phyloP scores from a whole-genome alignment of 2,329 filamentous ascomycete genomes.

The Ophiocordyceps australis region DNA sequence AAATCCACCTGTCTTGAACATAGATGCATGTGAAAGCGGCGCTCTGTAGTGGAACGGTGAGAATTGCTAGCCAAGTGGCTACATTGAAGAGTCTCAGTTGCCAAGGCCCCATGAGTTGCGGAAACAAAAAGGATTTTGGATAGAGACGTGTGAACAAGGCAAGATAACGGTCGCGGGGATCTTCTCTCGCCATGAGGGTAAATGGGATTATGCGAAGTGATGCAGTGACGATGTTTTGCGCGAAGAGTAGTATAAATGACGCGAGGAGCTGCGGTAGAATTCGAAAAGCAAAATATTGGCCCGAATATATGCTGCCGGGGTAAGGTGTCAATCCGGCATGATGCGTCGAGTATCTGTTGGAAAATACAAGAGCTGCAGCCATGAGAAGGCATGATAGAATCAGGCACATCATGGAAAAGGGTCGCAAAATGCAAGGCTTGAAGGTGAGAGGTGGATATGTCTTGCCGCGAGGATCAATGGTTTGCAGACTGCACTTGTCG shows the following conservation, averaged over 20 bases:
- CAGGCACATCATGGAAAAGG: constrained; percentile 41
- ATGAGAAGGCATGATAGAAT: constrained; percentile 48
- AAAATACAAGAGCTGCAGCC: constrained; percentile 53
- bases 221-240: constrained; percentile 55
- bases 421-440: constrained; percentile 53
- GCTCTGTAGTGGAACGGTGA: constrained; percentile 68
- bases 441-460: constrained; percentile 41
- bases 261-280: constrained; percentile 69
- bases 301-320: constrained; percentile 44
- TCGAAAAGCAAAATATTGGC: constrained; percentile 69
- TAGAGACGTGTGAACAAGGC: constrained; percentile 53
- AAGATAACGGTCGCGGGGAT: constrained; percentile 37
- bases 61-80: constrained; percentile 59
- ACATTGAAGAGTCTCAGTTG: constrained; percentile 48
- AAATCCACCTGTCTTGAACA: constrained; percentile 47
- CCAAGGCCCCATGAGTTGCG: constrained; percentile 40
- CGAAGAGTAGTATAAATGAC: constrained; percentile 54
- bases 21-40: constrained; percentile 51
- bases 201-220: constrained; percentile 68
- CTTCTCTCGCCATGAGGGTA: constrained; percentile 51
- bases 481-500: constrained; percentile 13
- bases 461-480: constrained; percentile 18
- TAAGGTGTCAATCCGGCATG: constrained; percentile 53
- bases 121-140: constrained; percentile 49
- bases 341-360: constrained; percentile 46